phyloP scores from a whole-genome alignment of 2,329 filamentous ascomycete genomes.

The Penicillium frequentans region DNA sequence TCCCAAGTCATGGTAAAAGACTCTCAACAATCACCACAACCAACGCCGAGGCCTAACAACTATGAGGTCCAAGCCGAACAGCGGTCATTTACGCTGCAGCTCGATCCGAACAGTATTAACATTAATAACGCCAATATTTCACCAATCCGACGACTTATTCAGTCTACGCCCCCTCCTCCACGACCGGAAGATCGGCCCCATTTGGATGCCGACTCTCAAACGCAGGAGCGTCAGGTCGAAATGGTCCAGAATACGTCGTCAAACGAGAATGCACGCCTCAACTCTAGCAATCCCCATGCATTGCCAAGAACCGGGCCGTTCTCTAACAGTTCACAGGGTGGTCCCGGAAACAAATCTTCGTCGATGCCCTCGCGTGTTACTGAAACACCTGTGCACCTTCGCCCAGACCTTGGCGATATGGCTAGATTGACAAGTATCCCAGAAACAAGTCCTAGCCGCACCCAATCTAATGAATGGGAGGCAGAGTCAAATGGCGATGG shows the following conservation, averaged over 20 bases:
- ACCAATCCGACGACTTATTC: constrained; percentile 16
- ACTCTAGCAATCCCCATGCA: constrained; percentile 17
- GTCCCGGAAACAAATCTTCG: constrained; percentile 30
- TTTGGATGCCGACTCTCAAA: neutral
- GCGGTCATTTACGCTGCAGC: constrained; percentile 5
- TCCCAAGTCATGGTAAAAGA: constrained; percentile 40
- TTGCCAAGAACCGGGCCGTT: constrained; percentile 4
- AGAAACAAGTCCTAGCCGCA: constrained; percentile 38
- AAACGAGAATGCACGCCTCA: constrained; percentile 5
- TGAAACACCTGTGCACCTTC: constrained; percentile 40
- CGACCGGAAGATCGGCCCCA: constrained; percentile 12
- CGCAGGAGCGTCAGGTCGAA: neutral
- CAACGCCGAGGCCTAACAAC: constrained; percentile 24
- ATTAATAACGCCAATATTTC: constrained; percentile 14
- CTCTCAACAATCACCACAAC: constrained; percentile 37
- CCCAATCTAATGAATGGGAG: constrained; percentile 24
- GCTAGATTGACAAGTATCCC: constrained; percentile 37
- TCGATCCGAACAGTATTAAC: constrained; percentile 6
- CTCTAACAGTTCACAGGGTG: constrained; percentile 9
- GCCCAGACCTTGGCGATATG: constrained; percentile 23
- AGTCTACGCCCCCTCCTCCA: constrained; percentile 26
- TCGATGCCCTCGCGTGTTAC: constrained; percentile 42
- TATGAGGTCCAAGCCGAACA: neutral
- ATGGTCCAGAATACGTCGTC: constrained; percentile 4
- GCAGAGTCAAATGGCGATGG: constrained; percentile 24